These are phyloP conservation scores for Terfezia boudieri DNA, from an alignment of 495 filamentous ascomycete species.

Conservation along the genomic window DNA sequence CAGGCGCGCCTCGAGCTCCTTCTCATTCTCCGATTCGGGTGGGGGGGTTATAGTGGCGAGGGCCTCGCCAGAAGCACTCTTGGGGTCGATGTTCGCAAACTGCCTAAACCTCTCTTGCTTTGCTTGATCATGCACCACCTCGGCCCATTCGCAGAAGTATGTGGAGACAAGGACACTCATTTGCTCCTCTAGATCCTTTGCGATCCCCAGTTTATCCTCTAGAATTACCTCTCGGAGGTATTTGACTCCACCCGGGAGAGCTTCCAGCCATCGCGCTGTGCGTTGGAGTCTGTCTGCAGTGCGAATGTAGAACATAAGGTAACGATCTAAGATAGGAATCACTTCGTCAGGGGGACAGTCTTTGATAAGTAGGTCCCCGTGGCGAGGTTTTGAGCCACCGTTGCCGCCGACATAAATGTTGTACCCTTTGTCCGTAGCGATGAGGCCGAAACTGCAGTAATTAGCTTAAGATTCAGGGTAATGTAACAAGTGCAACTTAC, in stretches of 20 bases:
- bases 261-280: conserved; percentile 82
- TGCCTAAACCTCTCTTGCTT: conserved; percentile 56
- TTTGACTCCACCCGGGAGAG: conserved; percentile 62
- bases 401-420: conserved; percentile 91
- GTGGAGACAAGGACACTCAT: conserved; percentile 73
- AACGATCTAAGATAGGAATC: conserved; percentile 71
- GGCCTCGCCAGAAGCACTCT: background rate
- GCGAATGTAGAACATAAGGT: conserved; percentile 89
- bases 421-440: conserved; percentile 86
- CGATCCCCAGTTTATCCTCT: conserved; percentile 75
- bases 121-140: conserved; percentile 48
- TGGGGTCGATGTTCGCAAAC: conserved; percentile 53
- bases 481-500: conserved; percentile 23
- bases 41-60: background rate
- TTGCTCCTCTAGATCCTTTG: conserved; percentile 63
- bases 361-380: conserved; percentile 73
- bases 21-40: too few species aligned
- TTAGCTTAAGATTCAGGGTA: background rate
- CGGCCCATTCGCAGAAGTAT: conserved; percentile 95
- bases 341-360: conserved; percentile 75
- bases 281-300: conserved; percentile 89
- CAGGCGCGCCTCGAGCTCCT: too few species aligned
- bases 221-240: conserved; percentile 72
- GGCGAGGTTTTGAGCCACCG: conserved; percentile 68
- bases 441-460: conserved; percentile 53